Evolutionary conservation across 352 stramenopile genomes (phyloP).

Genomic region (Peronospora tabacina): DNA sequence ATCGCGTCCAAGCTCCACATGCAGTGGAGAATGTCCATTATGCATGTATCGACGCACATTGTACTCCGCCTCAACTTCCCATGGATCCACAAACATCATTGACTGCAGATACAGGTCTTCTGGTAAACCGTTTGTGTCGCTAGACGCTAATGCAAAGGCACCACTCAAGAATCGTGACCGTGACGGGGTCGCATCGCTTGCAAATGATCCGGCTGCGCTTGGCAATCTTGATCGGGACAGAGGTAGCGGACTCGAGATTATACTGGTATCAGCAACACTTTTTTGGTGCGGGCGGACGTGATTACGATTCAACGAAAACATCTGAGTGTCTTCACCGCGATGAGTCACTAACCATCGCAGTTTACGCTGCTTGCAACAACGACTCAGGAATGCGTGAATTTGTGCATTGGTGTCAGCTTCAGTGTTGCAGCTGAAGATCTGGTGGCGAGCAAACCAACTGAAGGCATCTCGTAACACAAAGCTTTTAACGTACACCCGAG

Average conservation of each 20-base stretch:
- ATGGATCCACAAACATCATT: slow-evolving; percentile 81
- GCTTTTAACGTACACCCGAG: slow-evolving; percentile 60
- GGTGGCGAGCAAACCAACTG: slow-evolving; percentile 41
- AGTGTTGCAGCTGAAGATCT: slow-evolving; percentile 35
- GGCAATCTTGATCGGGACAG: slow-evolving; percentile 5
- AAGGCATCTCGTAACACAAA: slow-evolving; percentile 72
- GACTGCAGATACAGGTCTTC: slow-evolving; percentile 37
- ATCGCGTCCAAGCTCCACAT: slow-evolving; percentile 74
- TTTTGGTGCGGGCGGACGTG: slow-evolving; percentile 3
- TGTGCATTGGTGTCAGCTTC: slow-evolving; percentile 21
- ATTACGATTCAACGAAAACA: slow-evolving; percentile 34
- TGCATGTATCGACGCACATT: slow-evolving; percentile 67
- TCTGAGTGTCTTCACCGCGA: slow-evolving; percentile 41
- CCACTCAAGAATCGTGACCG: slow-evolving; percentile 11
- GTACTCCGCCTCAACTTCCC: slow-evolving; percentile 66
- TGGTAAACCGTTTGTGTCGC: slow-evolving; percentile 8
- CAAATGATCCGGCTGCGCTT: slow-evolving; percentile 7
- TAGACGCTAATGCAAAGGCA: slow-evolving; percentile 9
- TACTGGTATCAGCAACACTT: slow-evolving; percentile 5
- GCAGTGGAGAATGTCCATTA: slow-evolving; percentile 28
- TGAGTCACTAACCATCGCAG: slow-evolving; percentile 58
- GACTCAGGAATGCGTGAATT: slow-evolving; percentile 50
- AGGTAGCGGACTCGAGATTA: slow-evolving; percentile 3
- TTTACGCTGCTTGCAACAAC: slow-evolving; percentile 69
- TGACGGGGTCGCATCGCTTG: slow-evolving; percentile 9